phyloP scores from a whole-genome alignment of 148 eudicot genomes.

The Spergularia bocconei region DNA sequence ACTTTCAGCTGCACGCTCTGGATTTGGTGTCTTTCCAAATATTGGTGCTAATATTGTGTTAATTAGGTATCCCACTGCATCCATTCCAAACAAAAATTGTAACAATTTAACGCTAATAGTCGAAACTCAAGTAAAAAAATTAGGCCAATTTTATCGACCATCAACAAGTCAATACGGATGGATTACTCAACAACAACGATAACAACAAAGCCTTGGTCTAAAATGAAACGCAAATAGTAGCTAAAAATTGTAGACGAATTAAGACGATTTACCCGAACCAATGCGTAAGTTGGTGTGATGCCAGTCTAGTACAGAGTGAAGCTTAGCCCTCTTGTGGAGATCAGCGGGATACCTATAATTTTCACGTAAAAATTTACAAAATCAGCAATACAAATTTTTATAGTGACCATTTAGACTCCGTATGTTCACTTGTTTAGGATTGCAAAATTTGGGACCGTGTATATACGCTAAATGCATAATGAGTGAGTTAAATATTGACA shows the following conservation, averaged over 20 bases:
- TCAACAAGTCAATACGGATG: too few species aligned
- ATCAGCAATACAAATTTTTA: too few species aligned
- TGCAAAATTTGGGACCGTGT: too few species aligned
- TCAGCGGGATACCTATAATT: slow-evolving; percentile 30
- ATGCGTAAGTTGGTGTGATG: slow-evolving; percentile 31
- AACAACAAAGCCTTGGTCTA: too few species aligned
- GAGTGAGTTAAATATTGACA: too few species aligned
- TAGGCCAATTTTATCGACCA: too few species aligned
- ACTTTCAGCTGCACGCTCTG: slow-evolving; percentile 18
- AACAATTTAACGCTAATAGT: background rate
- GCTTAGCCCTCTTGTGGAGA: slow-evolving; percentile 27
- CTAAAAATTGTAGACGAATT: background rate
- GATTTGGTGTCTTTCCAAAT: slow-evolving; percentile 20
- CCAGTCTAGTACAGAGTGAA: slow-evolving; percentile 37
- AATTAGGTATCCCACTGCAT: slow-evolving; percentile 30
- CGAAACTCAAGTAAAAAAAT: background rate
- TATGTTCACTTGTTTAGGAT: too few species aligned
- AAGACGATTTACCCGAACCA: slow-evolving; percentile 21
- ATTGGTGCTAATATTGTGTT: slow-evolving; percentile 29
- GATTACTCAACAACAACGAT: background rate
- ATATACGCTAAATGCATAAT: too few species aligned
- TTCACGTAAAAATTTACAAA: too few species aligned
- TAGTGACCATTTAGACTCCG: too few species aligned
- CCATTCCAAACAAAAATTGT: background rate
- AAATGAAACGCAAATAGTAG: too few species aligned